Evolutionary conservation across 2,329 filamentous ascomycete species (phyloP).

Genomic region (Aspergillus puulaauensis): DNA sequence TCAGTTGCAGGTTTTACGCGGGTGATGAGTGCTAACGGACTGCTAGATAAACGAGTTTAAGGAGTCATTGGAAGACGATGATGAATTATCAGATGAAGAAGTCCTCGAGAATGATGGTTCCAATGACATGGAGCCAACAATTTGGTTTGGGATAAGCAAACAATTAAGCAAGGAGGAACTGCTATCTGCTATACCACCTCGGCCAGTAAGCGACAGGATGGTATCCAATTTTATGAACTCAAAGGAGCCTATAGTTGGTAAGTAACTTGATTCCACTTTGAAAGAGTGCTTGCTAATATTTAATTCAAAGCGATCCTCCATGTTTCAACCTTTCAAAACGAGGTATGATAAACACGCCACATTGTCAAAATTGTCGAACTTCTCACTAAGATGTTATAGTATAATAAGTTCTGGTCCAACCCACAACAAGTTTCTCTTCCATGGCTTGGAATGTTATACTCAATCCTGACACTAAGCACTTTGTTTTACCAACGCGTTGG

Average conservation of each 20-base stretch:
- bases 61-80: constrained; percentile 27
- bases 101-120: constrained; percentile 18
- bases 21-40: neutral
- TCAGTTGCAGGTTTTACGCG: neutral
- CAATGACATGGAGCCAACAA: constrained; percentile 23
- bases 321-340: constrained; percentile 31
- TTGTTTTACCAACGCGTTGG: constrained; percentile 24
- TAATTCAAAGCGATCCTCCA: constrained; percentile 26
- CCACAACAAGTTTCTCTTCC: constrained; percentile 27
- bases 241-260: constrained; percentile 32
- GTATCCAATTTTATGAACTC: constrained; percentile 35
- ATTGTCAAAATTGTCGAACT: neutral
- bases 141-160: constrained; percentile 29
- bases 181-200: constrained; percentile 31
- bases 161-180: constrained; percentile 31
- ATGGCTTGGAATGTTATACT: constrained; percentile 34
- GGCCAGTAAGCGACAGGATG: constrained; percentile 32
- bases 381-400: constrained; percentile 16
- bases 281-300: neutral
- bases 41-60: constrained; percentile 35
- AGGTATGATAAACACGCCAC: constrained; percentile 17
- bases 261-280: constrained; percentile 1
- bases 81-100: constrained; percentile 26
- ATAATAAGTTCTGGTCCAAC: constrained; percentile 32
- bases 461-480: constrained; percentile 28